These are phyloP conservation scores for Vaccinium vitisidaea DNA, from an alignment of 148 eudicot genomes.

Conservation along the genomic window DNA sequence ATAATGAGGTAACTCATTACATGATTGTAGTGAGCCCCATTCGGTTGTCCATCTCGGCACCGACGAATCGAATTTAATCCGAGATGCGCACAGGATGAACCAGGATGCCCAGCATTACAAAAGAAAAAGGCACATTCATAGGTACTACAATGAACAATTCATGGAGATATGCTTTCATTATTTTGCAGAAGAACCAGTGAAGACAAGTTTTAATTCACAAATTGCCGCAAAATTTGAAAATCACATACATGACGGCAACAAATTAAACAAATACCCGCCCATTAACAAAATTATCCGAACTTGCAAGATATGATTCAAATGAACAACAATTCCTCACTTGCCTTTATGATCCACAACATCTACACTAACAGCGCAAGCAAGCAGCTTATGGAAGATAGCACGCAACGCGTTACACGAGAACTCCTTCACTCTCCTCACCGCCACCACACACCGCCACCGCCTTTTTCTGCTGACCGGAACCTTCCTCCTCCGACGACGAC, in stretches of 20 bases:
- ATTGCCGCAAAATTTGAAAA: not conserved
- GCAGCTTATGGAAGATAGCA: slow-evolving; percentile 31
- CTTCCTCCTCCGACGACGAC: not conserved
- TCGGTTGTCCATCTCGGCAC: too few species aligned
- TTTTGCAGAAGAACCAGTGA: not conserved
- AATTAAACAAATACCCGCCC: not conserved
- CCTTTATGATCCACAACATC: slow-evolving; percentile 26
- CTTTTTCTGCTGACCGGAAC: not conserved
- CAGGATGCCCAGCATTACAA: too few species aligned
- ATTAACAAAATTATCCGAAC: not conserved
- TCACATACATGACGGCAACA: not conserved
- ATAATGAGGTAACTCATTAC: too few species aligned
- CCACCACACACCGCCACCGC: not conserved
- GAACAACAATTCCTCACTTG: not conserved
- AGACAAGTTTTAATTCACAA: not conserved
- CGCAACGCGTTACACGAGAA: slow-evolving; percentile 28
- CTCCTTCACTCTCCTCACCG: slow-evolving; percentile 23
- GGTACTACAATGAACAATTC: not conserved
- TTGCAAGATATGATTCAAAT: not conserved
- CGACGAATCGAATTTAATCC: too few species aligned
- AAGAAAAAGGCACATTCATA: not conserved
- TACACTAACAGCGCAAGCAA: slow-evolving; percentile 39
- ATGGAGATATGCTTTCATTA: not conserved
- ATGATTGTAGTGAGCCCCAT: too few species aligned
- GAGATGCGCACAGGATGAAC: too few species aligned